Conservation (phyloP, 441 rosid genomes). For the Jatropha multifida region DNA sequence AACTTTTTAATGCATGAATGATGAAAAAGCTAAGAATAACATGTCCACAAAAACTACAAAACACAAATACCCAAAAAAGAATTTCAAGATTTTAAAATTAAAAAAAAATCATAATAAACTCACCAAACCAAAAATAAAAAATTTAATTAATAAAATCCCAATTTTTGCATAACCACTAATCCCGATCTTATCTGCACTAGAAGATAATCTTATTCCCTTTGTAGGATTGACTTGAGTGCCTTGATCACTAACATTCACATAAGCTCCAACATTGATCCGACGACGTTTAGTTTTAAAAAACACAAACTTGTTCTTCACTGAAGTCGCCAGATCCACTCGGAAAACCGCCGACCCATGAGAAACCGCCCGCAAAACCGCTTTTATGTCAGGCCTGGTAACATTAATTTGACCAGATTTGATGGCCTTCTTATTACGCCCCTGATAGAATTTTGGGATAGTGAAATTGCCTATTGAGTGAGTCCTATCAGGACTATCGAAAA, state of each 20-base stretch:
- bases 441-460: conserved; percentile 47
- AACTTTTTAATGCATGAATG: background rate
- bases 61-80: background rate
- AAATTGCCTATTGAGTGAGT: conserved; percentile 23
- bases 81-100: background rate
- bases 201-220: conserved; percentile 47
- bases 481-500: conserved; percentile 28
- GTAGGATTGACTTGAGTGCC: conserved; percentile 32
- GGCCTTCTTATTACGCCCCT: conserved; percentile 73
- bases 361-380: conserved; percentile 35
- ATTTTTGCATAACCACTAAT: conserved; percentile 16
- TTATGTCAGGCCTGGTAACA: conserved; percentile 17
- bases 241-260: conserved; percentile 42
- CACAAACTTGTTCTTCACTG: conserved; percentile 64
- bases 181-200: conserved; percentile 29
- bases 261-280: conserved; percentile 43
- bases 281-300: conserved; percentile 59
- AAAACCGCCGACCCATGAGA: conserved; percentile 40
- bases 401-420: conserved; percentile 25
- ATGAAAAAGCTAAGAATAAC: background rate
- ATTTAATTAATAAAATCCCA: conserved; percentile 29
- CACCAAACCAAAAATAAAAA: conserved; percentile 30
- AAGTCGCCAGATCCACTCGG: conserved; percentile 66
- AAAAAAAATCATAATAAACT: background rate
- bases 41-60: background rate